Evolutionary conservation across 2,329 filamentous ascomycete genomes (phyloP), one percentile per base, ranked within the genome.

Genomic region (Fusarium burgessii): DNA sequence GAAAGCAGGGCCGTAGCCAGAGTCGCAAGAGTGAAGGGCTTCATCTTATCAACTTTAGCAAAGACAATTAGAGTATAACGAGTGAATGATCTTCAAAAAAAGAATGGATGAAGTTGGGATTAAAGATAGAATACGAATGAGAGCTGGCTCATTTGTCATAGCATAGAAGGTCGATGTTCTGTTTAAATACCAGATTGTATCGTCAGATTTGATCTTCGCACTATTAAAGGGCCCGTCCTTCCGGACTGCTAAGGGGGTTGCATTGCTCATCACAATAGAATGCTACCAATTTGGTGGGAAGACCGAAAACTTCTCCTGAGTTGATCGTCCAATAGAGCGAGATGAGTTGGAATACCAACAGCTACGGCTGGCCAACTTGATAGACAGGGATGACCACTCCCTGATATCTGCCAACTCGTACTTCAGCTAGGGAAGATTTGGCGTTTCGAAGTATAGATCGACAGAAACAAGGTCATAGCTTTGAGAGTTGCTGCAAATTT

Each of bases 71-170:
- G 11, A 42, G 45, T 15, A 40, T 35, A 71, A 65, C 18, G 68
- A 65, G 58, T 38, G 58, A 36, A 57, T 47, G 4, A 25, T 50
- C 23, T 67, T 20, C 33, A 12, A 62, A 62, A 62, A 62, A 62
- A 6, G 23, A 49, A 46, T 38, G 57, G 13, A 49, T 3, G 29
- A 63, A 27, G 45, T 45, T 27, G 35, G 27, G 12, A 36, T 36
- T 47, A 71, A 71, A 20, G 62, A 64, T 51, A 27, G 64, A 60
- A 59, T 71, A 27, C 58, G 62, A 71, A 71, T 71, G 59, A 49
- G 50, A 47, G 33, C 20, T 11, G 33, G 36, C 49, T 56, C 46
- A 71, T 71, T 71, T 71, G 63, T 71, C 41, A 71, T 62, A 36
- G 14, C 17, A 18, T n/a, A 35, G 52, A 38, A 46, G 63, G 47